Evolutionary conservation across 2,329 filamentous ascomycete genomes (phyloP).

Genomic region (Calonectria pauciramosa): DNA sequence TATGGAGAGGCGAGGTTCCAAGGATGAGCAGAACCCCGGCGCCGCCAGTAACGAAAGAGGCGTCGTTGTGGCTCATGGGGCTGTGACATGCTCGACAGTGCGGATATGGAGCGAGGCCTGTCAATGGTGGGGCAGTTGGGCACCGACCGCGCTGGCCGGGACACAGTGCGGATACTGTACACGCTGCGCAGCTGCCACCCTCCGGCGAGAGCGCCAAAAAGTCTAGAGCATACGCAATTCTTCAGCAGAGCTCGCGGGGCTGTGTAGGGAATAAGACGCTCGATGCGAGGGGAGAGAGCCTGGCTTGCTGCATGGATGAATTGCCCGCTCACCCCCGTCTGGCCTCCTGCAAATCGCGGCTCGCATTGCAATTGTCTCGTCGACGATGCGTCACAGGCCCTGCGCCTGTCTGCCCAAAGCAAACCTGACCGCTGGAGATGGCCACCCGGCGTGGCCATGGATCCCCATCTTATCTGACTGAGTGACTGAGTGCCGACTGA

Average conservation of each 20-base stretch:
- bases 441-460: not conserved
- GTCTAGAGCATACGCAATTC: not conserved
- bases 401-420: conserved; percentile 2
- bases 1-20: not conserved
- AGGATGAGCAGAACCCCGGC: not conserved
- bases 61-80: conserved; percentile 25
- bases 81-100: conserved; percentile 15
- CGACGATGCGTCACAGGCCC: not conserved
- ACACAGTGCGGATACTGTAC: conserved; percentile 22
- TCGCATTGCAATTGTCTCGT: not conserved
- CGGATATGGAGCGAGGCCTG: conserved; percentile 9
- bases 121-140: conserved; percentile 15
- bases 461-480: conserved; percentile 12
- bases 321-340: not conserved
- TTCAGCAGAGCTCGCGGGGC: conserved; percentile 25
- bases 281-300: not conserved
- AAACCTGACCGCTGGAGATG: conserved; percentile 8
- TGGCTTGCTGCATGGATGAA: not conserved
- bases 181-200: conserved; percentile 4
- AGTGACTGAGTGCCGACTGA: not conserved
- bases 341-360: not conserved
- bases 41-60: not conserved
- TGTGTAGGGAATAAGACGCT: conserved; percentile 13
- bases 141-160: not conserved
- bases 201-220: not conserved